A percentile compares a stretch with the other conserved stretches of the same genome.
Conservation (phyloP, 306 rosid genomes). For the Casuarina equisetifolia region DNA sequence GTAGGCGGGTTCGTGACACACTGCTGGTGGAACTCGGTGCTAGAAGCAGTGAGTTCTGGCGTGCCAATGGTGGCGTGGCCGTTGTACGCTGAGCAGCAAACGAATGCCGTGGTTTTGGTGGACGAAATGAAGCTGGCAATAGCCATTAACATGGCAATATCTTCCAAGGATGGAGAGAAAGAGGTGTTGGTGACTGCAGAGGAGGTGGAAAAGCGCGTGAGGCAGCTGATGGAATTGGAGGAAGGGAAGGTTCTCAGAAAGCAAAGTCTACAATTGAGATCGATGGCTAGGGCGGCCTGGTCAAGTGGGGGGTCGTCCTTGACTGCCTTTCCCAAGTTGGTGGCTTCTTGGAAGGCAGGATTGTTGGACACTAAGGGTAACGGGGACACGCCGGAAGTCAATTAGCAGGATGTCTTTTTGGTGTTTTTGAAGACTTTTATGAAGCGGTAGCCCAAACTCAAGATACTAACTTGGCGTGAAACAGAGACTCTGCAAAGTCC, state of each 20-base stretch:
- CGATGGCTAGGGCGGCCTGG: constrained; percentile 25
- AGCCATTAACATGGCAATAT: background rate
- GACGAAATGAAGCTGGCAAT: constrained; percentile 29
- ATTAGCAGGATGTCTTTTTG: too few relatives aligned
- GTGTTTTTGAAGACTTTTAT: too few relatives aligned
- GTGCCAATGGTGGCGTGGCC: constrained; percentile 9
- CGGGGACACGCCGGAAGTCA: too few relatives aligned
- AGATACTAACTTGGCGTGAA: too few relatives aligned
- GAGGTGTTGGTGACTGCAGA: constrained; percentile 19
- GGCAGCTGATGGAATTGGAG: constrained; percentile 26
- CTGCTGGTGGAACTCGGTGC: constrained; percentile 15
- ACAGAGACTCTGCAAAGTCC: too few relatives aligned
- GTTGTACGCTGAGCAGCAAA: constrained; percentile 12
- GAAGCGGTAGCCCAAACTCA: too few relatives aligned
- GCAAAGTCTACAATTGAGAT: constrained; percentile 17
- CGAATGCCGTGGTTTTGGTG: constrained; percentile 9
- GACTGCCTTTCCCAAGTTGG: constrained; percentile 3
- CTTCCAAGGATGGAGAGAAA: background rate
- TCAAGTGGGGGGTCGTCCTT: constrained; percentile 19
- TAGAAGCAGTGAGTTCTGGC: constrained; percentile 1
- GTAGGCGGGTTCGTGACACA: constrained; percentile 5
- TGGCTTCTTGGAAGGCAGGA: constrained; percentile 22
- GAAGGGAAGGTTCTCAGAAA: constrained; percentile 20
- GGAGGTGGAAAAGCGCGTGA: constrained; percentile 26
- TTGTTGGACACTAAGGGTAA: background rate